phyloP scores from a whole-genome alignment of 805 yeast genomes.

The Hanseniaspora hatyaiensis region DNA sequence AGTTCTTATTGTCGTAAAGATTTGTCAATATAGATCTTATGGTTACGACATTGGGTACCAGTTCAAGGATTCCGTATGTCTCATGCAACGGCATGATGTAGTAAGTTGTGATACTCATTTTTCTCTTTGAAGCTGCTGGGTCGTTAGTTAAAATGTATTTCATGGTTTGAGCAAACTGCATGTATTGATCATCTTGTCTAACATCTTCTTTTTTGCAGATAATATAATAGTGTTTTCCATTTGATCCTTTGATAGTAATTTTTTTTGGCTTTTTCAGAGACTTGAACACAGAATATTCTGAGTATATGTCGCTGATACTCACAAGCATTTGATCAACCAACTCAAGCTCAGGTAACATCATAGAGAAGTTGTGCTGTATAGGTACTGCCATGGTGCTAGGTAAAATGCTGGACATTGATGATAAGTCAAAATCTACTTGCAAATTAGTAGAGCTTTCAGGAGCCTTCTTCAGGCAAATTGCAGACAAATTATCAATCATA shows the following conservation, averaged over 20 bases:
- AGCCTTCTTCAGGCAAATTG: slow-evolving; percentile 17
- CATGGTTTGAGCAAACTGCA: slow-evolving; percentile 78
- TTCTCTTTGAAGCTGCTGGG: slow-evolving; percentile 61
- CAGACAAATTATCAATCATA: slow-evolving; percentile 12
- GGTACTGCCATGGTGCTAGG: slow-evolving; percentile 61
- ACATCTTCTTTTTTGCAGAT: slow-evolving; percentile 87
- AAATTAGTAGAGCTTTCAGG: slow-evolving; percentile 14
- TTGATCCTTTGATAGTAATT: slow-evolving; percentile 62
- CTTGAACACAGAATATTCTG: slow-evolving; percentile 54
- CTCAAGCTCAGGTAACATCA: slow-evolving; percentile 44
- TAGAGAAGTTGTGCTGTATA: slow-evolving; percentile 53
- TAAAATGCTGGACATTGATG: slow-evolving; percentile 22
- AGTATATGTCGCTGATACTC: slow-evolving; percentile 36
- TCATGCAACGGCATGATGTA: slow-evolving; percentile 83
- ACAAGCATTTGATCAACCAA: slow-evolving; percentile 2
- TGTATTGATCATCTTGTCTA: slow-evolving; percentile 85
- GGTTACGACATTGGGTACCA: slow-evolving; percentile 68
- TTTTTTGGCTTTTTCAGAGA: slow-evolving; percentile 84
- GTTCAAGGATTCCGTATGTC: slow-evolving; percentile 79
- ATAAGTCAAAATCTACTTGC: slow-evolving; percentile 6
- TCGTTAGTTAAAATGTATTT: slow-evolving; percentile 58
- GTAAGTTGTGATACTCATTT: slow-evolving; percentile 62
- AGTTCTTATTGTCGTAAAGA: slow-evolving; percentile 34
- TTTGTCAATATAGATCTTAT: slow-evolving; percentile 48
- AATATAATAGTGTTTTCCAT: slow-evolving; percentile 60